Conservation (phyloP, 805 yeast species). For the Yarrowia sp. region DNA sequence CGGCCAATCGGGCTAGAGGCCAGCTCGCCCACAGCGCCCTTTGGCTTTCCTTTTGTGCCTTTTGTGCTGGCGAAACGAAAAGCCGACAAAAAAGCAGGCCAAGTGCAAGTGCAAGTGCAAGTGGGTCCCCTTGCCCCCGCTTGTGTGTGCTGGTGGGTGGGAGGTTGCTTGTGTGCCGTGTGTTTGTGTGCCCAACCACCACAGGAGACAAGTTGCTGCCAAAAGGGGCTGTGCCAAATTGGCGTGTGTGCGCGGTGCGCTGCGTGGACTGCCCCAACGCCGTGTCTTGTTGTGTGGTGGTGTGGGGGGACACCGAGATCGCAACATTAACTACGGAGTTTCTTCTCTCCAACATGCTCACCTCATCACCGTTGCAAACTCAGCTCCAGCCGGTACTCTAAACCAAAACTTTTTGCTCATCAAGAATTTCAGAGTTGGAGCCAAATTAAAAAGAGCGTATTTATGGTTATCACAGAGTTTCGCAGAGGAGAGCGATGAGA, state of each 20-base stretch:
- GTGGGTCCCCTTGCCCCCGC: conserved; percentile 3
- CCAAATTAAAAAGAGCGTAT: conserved; percentile 28
- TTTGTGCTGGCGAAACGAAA: not conserved
- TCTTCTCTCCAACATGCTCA: not conserved
- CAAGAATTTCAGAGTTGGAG: conserved; percentile 34
- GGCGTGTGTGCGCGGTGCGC: not conserved
- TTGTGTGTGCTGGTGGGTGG: too few species aligned
- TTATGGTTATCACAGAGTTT: conserved; percentile 28
- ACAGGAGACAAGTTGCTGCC: not conserved
- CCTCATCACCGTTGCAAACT: conserved; percentile 23
- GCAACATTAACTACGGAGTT: too few species aligned
- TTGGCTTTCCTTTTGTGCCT: not conserved
- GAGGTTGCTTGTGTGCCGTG: not conserved
- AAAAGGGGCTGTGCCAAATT: conserved; percentile 10
- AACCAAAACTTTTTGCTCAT: conserved; percentile 32
- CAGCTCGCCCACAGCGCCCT: too few species aligned
- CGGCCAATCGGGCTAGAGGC: too few species aligned
- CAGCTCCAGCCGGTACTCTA: conserved; percentile 27
- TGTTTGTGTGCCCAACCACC: not conserved
- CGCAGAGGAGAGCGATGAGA: not conserved
- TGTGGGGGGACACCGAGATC: too few species aligned
- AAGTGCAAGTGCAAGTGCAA: not conserved
- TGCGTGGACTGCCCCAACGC: too few species aligned
- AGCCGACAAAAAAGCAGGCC: not conserved
- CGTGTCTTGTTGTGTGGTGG: too few species aligned